These are phyloP conservation scores for Saprolegnia diclina DNA, from an alignment of 352 stramenopile genomes.

Conservation along the genomic window DNA sequence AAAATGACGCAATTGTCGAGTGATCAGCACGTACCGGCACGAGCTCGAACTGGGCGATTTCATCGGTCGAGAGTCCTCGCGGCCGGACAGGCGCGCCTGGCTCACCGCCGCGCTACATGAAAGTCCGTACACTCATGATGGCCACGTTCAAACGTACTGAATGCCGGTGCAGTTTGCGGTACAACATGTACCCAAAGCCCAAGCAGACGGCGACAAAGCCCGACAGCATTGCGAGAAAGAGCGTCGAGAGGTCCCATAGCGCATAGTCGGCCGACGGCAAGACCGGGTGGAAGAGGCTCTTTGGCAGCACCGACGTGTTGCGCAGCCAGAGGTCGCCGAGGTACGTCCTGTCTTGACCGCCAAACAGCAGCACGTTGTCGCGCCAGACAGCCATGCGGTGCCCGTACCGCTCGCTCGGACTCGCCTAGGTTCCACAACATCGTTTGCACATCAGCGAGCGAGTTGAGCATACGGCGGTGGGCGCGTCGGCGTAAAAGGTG, in stretches of 20 bases:
- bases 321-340: constrained; percentile 26
- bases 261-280: neutral
- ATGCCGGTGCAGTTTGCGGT: constrained; percentile 1
- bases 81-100: neutral
- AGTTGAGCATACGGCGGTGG: neutral
- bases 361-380: constrained; percentile 11
- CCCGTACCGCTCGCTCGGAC: constrained; percentile 3
- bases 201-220: neutral
- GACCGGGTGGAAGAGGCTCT: neutral
- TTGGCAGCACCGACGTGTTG: constrained; percentile 14
- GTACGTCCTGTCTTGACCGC: neutral
- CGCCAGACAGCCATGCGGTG: constrained; percentile 21
- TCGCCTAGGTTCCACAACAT: no score
- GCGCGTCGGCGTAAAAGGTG: neutral
- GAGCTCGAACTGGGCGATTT: constrained; percentile 12
- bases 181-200: constrained; percentile 1
- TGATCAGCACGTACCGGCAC: neutral
- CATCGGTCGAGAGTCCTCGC: constrained; percentile 13
- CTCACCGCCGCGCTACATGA: neutral
- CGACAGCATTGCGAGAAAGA: neutral
- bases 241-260: neutral
- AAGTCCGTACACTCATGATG: neutral
- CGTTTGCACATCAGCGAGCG: no score
- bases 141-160: neutral
- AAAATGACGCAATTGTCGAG: neutral